Percentiles rank a stretch among this genome's conserved stretches.
phyloP scores from a whole-genome alignment of 2,329 filamentous ascomycete species.

The Aspergillus quadricinctus region DNA sequence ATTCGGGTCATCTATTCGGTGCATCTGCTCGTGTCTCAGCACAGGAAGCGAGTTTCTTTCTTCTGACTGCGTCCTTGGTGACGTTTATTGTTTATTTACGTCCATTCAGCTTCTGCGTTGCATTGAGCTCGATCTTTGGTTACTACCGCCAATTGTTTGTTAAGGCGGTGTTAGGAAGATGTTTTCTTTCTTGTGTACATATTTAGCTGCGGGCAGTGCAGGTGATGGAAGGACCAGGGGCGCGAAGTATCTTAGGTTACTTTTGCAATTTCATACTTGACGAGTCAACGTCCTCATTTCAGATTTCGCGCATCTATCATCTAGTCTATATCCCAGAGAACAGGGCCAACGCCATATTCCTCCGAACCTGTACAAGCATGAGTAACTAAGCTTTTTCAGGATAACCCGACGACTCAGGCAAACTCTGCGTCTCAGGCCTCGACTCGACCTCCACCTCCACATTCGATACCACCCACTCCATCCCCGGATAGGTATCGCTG shows the following conservation, averaged over 20 bases:
- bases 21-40: background rate
- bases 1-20: background rate
- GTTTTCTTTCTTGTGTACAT: background rate
- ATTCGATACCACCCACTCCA: conserved; percentile 56
- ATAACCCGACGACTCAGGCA: conserved; percentile 12
- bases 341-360: background rate
- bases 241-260: background rate
- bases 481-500: conserved; percentile 82
- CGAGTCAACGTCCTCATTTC: background rate
- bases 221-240: background rate
- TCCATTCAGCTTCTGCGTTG: background rate
- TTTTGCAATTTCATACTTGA: background rate
- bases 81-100: background rate
- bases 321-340: background rate
- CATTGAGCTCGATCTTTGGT: background rate
- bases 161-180: background rate
- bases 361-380: too few species aligned
- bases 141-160: background rate
- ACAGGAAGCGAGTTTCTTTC: background rate
- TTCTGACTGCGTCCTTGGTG: background rate
- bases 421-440: conserved; percentile 21
- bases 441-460: conserved; percentile 52
- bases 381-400: conserved; percentile 12
- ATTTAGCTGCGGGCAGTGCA: background rate
- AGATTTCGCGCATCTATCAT: background rate